phyloP scores from a whole-genome alignment of 2,329 filamentous ascomycete genomes.

The Daldinia sp. region DNA sequence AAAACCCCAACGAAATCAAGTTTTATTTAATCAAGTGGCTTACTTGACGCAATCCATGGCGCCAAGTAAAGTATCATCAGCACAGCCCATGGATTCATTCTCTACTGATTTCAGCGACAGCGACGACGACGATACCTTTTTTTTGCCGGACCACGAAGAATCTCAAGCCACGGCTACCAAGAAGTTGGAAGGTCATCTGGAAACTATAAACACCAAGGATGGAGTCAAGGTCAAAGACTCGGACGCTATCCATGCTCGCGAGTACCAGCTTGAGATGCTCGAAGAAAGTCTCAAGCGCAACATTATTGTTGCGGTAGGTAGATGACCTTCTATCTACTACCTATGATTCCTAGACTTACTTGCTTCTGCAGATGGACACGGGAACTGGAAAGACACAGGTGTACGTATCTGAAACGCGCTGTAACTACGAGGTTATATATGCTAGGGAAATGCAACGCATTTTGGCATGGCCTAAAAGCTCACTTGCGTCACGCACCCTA shows the following conservation, averaged over 20 bases:
- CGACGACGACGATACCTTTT: background rate
- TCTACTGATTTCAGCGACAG: slow-evolving; percentile 11
- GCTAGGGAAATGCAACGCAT: background rate
- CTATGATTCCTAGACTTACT: background rate
- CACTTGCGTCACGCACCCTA: background rate
- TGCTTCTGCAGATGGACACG: slow-evolving; percentile 70
- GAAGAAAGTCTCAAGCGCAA: slow-evolving; percentile 73
- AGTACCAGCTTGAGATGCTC: slow-evolving; percentile 81
- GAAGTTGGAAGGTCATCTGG: background rate
- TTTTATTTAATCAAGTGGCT: background rate
- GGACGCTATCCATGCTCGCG: slow-evolving; percentile 56
- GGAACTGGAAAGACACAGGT: slow-evolving; percentile 82
- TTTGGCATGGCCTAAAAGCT: slow-evolving; percentile 7
- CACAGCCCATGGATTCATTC: slow-evolving; percentile 12
- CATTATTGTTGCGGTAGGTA: slow-evolving; percentile 72
- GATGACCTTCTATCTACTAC: background rate
- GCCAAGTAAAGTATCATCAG: background rate
- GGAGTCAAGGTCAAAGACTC: slow-evolving; percentile 31
- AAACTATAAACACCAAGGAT: slow-evolving; percentile 3
- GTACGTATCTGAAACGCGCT: slow-evolving; percentile 54
- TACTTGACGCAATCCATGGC: no score
- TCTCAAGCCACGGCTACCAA: slow-evolving; percentile 1
- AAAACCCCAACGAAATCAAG: background rate
- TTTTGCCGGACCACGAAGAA: slow-evolving; percentile 2
- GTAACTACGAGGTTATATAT: background rate